phyloP scores from a whole-genome alignment of 179 eudicot genomes.

The Kewa caespitosa region DNA sequence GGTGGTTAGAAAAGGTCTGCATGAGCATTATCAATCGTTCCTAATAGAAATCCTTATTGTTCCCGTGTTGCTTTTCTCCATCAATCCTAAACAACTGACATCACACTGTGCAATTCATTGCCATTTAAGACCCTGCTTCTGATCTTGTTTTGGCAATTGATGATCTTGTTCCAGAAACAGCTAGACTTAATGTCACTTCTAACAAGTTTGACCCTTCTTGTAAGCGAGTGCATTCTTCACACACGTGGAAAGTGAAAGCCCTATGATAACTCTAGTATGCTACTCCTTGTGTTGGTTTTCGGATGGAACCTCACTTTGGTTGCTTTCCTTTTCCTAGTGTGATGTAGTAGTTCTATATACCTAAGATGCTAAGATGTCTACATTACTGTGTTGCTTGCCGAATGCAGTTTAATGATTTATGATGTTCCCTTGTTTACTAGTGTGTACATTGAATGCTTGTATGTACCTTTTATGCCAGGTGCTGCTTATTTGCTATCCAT shows the following conservation, averaged over 20 bases:
- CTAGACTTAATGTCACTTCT: background rate
- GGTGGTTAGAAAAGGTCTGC: background rate
- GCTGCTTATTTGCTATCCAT: constrained; percentile 69
- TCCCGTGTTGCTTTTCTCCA: too few species aligned
- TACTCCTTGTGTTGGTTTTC: background rate
- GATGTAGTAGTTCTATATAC: background rate
- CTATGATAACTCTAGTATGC: background rate
- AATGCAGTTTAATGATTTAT: background rate
- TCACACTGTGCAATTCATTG: background rate
- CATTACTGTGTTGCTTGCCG: background rate
- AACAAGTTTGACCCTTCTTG: background rate
- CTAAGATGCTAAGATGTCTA: background rate
- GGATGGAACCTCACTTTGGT: background rate
- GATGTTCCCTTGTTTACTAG: background rate
- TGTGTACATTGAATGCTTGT: constrained; percentile 1
- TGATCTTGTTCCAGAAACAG: background rate
- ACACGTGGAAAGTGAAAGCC: background rate
- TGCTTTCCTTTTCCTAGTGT: background rate
- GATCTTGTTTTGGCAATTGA: background rate
- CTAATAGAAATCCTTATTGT: background rate
- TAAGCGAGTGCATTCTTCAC: background rate
- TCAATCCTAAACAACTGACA: background rate
- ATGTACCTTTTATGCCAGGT: constrained; percentile 40
- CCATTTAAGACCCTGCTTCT: background rate
- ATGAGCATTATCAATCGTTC: background rate